Conservation (phyloP, 2,329 filamentous ascomycete species). For the Annulohypoxylon truncatum region DNA sequence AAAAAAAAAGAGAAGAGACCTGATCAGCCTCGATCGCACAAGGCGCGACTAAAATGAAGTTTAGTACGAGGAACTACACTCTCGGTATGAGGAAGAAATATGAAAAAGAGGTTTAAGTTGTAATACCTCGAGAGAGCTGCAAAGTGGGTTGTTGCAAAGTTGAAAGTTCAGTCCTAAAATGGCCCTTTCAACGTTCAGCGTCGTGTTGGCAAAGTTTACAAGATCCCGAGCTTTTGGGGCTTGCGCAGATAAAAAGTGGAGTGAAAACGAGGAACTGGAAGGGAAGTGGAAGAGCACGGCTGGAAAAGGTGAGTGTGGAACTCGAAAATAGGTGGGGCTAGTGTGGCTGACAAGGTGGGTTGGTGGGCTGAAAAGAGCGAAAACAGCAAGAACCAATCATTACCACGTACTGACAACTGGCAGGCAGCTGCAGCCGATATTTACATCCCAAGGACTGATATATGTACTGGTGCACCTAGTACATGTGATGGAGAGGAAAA, state of each 20-base stretch:
- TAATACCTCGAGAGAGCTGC: slow-evolving; percentile 20
- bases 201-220: slow-evolving; percentile 48
- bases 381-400: background rate
- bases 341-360: slow-evolving; percentile 14
- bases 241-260: slow-evolving; percentile 44
- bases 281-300: slow-evolving; percentile 11
- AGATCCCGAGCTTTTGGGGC: slow-evolving; percentile 45
- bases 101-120: slow-evolving; percentile 11
- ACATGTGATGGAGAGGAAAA: background rate
- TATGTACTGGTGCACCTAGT: background rate
- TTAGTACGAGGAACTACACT: slow-evolving; percentile 12
- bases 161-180: slow-evolving; percentile 24
- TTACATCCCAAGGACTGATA: background rate
- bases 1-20: slow-evolving; percentile 3
- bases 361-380: slow-evolving; percentile 6
- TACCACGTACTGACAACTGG: background rate
- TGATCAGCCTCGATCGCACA: slow-evolving; percentile 32
- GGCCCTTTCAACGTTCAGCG: slow-evolving; percentile 28
- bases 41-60: slow-evolving; percentile 17
- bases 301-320: slow-evolving; percentile 11
- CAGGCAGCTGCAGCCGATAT: slow-evolving; percentile 3
- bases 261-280: slow-evolving; percentile 26
- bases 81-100: slow-evolving; percentile 1
- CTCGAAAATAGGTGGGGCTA: background rate
- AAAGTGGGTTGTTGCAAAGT: slow-evolving; percentile 23